These are phyloP conservation scores for Juglanconis oblonga DNA, from an alignment of 2,329 filamentous ascomycete species.

Conservation along the genomic window DNA sequence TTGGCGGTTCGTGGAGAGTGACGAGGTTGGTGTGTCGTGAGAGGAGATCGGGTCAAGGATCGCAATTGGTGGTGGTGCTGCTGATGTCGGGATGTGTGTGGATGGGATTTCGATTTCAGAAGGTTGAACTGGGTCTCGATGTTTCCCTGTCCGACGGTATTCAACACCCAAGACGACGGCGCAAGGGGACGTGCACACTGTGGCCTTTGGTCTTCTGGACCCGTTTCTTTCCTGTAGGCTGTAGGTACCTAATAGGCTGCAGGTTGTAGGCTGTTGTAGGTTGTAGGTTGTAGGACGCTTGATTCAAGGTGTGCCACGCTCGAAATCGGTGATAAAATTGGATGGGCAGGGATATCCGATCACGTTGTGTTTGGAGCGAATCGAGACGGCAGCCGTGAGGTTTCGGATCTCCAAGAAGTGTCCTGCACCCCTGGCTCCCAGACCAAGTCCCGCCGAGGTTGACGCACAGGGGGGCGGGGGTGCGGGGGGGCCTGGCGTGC, in stretches of 20 bases:
- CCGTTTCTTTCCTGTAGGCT: background rate
- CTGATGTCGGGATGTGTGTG: background rate
- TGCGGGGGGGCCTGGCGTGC: too few relatives aligned
- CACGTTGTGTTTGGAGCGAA: constrained; percentile 2
- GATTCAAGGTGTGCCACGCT: too few relatives aligned
- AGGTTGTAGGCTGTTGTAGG: too few relatives aligned
- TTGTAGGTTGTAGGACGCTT: background rate
- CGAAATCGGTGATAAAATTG: constrained; percentile 1
- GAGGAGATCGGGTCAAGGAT: background rate
- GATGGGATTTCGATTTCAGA: background rate
- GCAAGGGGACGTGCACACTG: background rate
- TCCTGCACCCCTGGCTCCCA: background rate
- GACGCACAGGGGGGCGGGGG: background rate
- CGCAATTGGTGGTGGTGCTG: background rate
- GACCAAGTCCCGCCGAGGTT: background rate
- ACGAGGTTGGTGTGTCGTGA: background rate
- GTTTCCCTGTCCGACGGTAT: background rate
- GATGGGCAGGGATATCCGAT: constrained; percentile 3
- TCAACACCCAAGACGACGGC: background rate
- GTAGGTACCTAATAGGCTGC: too few relatives aligned
- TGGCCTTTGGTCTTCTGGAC: background rate
- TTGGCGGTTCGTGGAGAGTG: background rate
- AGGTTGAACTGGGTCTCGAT: background rate
- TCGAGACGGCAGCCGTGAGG: constrained; percentile 1
- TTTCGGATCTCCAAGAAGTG: constrained; percentile 1